phyloP scores from a whole-genome alignment of 305 asterid genomes.

The Andrographis paniculata region DNA sequence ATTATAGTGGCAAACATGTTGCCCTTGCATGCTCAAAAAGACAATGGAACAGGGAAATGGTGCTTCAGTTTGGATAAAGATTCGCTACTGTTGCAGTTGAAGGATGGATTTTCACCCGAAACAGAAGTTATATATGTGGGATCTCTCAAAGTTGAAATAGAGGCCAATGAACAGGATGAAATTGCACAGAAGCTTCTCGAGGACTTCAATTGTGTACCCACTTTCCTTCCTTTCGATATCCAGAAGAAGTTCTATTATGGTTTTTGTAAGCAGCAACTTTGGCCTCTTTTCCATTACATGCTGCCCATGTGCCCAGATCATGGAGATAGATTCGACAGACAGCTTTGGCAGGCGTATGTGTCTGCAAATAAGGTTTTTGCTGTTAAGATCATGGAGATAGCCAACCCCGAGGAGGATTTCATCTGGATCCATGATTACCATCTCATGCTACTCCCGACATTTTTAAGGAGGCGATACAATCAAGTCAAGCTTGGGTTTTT shows the following conservation, averaged over 20 bases:
- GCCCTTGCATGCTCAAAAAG: conserved; percentile 65
- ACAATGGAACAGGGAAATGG: conserved; percentile 48
- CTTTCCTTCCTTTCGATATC: conserved; percentile 70
- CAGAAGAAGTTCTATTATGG: conserved; percentile 64
- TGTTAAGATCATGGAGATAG: conserved; percentile 70
- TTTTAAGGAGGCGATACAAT: conserved; percentile 68
- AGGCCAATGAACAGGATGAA: conserved; percentile 68
- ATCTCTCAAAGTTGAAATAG: conserved; percentile 69
- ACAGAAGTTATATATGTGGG: conserved; percentile 70
- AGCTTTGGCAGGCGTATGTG: conserved; percentile 81
- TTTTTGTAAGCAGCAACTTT: conserved; percentile 75
- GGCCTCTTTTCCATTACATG: conserved; percentile 98
- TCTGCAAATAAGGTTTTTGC: conserved; percentile 76
- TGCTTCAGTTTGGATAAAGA: conserved; percentile 59
- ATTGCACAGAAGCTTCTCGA: conserved; percentile 63
- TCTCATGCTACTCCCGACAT: conserved; percentile 83
- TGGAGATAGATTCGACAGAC: conserved; percentile 78
- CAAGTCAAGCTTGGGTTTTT: conserved; percentile 80
- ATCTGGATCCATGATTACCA: conserved; percentile 92
- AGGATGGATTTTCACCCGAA: conserved; percentile 72
- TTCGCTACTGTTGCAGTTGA: conserved; percentile 56
- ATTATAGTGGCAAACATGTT: conserved; percentile 78
- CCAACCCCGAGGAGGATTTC: too few species aligned
- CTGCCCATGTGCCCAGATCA: conserved; percentile 80
- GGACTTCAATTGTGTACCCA: conserved; percentile 75